These are phyloP conservation scores for Aspergillus costaricaensis DNA, from an alignment of 2,329 filamentous ascomycete genomes.

Conservation along the genomic window DNA sequence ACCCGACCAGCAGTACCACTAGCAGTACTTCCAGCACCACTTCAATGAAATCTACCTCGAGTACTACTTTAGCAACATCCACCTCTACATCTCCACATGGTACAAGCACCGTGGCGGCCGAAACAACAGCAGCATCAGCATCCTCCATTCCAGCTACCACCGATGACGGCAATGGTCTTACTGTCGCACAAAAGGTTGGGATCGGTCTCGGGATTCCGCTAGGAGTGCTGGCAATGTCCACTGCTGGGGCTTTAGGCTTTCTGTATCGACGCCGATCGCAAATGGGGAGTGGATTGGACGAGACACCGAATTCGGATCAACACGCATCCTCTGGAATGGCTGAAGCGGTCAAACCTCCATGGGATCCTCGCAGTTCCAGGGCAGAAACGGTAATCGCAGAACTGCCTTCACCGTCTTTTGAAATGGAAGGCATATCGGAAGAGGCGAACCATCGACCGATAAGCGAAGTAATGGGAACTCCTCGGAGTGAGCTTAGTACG, in stretches of 20 bases:
- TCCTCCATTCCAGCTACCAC: not conserved
- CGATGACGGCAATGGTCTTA: not conserved
- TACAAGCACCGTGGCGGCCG: not conserved
- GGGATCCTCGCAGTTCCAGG: not conserved
- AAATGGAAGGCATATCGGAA: not conserved
- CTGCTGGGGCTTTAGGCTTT: not conserved
- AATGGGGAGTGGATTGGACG: too few relatives aligned
- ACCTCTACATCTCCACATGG: not conserved
- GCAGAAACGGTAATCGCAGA: slow-evolving; percentile 3
- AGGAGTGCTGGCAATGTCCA: not conserved
- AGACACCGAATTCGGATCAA: not conserved
- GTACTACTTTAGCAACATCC: not conserved
- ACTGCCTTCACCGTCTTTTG: not conserved
- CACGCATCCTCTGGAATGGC: not conserved
- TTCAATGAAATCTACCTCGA: not conserved
- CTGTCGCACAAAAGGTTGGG: slow-evolving; percentile 2
- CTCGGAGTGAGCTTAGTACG: slow-evolving; percentile 4
- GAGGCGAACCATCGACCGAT: not conserved
- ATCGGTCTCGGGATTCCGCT: slow-evolving; percentile 10
- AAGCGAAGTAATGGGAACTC: slow-evolving; percentile 6
- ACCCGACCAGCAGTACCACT: not conserved
- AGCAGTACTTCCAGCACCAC: not conserved
- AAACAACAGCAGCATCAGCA: not conserved
- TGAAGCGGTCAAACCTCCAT: not conserved
- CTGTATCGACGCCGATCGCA: not conserved